Evolutionary conservation across 208 protist genomes (phyloP), one percentile per base, ranked within the genome.

Genomic region (Herpetomonas samuelpessoai): DNA sequence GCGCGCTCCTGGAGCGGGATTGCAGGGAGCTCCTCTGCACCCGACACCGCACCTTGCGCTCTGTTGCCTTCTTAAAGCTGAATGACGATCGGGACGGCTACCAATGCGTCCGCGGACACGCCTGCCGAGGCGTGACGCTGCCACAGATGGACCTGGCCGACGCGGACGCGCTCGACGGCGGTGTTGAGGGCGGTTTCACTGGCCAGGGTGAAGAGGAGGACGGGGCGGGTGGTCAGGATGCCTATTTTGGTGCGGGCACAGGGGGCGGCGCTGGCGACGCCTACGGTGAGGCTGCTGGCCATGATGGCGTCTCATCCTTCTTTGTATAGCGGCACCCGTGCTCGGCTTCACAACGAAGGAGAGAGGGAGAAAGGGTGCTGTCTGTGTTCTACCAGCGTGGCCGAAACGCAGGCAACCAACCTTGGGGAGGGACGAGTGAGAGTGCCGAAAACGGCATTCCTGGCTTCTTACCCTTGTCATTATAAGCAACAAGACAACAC

Each of bases 11-110:
- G 41, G 28, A 57, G 12, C 65, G 75, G 24, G 74, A 66, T 35
- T 88, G 82, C 53, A 69, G 65, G 16, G 82, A 91, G 66, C 52
- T 95, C 50, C 71, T 95, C 31, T 95, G 89, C 71, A 76, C 73
- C 26, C 68, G 65, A 26, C 89, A 95, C 59, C 73, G 88, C 50
- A 81, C 86, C 0, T 60, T 95, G 38, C 80, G 89, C 49, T 69
- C 80, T 22, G 73, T 74, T 1, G 86, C 71, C 3, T 95, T 95
- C 65, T n/a, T 95, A 4, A 75, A 91, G 68, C 66, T 78, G 29
- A 76, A 72, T 38, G 74, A 75, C 29, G 76, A 81, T 14, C 70
- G 75, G 66, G 68, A 63, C 25, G 75, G 73, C 21, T 95, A 92
- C 57, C 80, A 86, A 50, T 95, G 89, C 58, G 53, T 80, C 31